Evolutionary conservation across 2,329 filamentous ascomycete species (phyloP).

Genomic region (Lomentospora prolificans): DNA sequence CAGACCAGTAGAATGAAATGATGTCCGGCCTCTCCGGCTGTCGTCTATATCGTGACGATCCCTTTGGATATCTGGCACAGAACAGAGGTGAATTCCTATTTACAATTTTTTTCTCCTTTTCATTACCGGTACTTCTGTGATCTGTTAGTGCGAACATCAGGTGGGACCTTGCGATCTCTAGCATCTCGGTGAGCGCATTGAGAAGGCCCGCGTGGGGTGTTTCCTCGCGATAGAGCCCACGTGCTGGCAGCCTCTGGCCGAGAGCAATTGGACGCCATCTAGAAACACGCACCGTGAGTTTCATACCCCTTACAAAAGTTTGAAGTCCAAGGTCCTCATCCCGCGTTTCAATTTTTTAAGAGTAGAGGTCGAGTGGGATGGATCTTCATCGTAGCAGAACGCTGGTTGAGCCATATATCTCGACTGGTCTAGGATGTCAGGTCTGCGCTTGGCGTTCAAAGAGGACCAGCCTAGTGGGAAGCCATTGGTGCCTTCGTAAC

Average conservation of each 20-base stretch:
- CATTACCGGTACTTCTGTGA: neutral
- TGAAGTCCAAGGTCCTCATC: neutral
- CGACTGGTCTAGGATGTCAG: too few species aligned
- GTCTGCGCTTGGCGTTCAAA: too few species aligned
- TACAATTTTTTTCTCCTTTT: neutral
- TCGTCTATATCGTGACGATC: neutral
- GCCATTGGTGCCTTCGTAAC: neutral
- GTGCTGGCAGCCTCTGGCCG: conserved; percentile 1
- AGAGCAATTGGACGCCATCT: neutral
- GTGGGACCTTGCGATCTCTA: neutral
- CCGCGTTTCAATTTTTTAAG: neutral
- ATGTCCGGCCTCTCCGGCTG: neutral
- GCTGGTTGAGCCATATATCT: too few species aligned
- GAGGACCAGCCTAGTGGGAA: too few species aligned
- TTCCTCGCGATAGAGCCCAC: neutral
- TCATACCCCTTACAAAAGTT: neutral
- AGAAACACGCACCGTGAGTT: neutral
- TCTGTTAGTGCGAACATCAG: neutral
- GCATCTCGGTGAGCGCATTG: conserved; percentile 2
- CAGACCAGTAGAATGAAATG: neutral
- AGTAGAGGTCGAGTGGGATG: too few species aligned
- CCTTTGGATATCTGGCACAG: neutral
- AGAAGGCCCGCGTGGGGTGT: neutral
- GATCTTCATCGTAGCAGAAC: too few species aligned
- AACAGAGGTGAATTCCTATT: too few species aligned